These are phyloP conservation scores for Candida oleophila DNA, from an alignment of 805 yeast species.

Conservation along the genomic window DNA sequence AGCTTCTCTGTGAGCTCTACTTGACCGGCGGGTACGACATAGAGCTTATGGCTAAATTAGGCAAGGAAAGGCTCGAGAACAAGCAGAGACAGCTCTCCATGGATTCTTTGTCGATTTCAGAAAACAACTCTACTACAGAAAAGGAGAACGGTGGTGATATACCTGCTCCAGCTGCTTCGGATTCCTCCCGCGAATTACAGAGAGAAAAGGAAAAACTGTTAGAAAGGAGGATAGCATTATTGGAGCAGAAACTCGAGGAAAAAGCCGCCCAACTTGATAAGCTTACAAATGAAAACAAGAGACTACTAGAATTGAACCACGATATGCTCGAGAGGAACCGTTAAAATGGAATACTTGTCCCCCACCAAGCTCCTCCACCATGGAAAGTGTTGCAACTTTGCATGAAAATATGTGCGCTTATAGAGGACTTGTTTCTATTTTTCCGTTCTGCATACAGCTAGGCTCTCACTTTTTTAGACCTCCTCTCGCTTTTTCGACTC, in stretches of 20 bases:
- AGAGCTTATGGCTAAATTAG: slow-evolving; percentile 20
- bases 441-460: too few species aligned
- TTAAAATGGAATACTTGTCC: background rate
- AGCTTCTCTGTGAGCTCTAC: slow-evolving; percentile 22
- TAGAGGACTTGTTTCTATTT: too few species aligned
- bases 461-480: too few species aligned
- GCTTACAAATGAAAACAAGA: slow-evolving; percentile 24
- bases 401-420: too few species aligned
- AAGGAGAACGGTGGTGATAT: background rate
- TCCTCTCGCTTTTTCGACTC: too few species aligned
- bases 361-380: too few species aligned
- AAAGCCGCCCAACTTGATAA: slow-evolving; percentile 10
- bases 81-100: slow-evolving; percentile 3
- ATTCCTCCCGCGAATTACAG: background rate
- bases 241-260: slow-evolving; percentile 6
- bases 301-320: slow-evolving; percentile 31
- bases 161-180: background rate
- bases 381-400: too few species aligned
- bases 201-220: slow-evolving; percentile 6
- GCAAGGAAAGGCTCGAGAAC: slow-evolving; percentile 19
- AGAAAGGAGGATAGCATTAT: background rate
- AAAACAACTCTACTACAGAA: background rate
- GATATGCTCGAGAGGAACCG: slow-evolving; percentile 14
- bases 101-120: too few species aligned
- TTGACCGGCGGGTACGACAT: slow-evolving; percentile 19